Evolutionary conservation across 2,329 filamentous ascomycete species (phyloP), one percentile per base, ranked within the genome.

Genomic region (Penicillium sp.): DNA sequence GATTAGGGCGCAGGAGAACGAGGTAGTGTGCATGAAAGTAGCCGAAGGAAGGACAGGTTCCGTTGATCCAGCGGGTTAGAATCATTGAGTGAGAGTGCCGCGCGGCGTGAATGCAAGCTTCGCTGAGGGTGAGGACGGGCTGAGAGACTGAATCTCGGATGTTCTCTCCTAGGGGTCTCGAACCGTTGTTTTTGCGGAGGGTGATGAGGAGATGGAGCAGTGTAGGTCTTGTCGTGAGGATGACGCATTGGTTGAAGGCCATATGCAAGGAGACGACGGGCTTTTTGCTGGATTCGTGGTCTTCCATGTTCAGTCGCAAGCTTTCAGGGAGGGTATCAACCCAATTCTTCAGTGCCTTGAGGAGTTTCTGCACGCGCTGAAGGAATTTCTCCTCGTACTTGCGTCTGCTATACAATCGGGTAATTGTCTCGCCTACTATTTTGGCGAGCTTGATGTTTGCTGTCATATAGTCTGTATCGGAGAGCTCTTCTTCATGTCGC

Each of bases 21-120:
- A 78, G 73, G 43, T 77, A 77, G 61, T 77, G 75, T 0, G 75
- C 73, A 60, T 78, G 74, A 61, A 76, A 78, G 66, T 76, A 78
- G 30, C 75, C 76, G 60, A 76, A 78, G 8, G 74, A 71, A 0
- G 76, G 74, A 26, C 78, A 69, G 10, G 75, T 73, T 22, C 75
- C 75, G 60, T 76, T 75, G 51, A 77, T 75, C 74, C 74, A 78
- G 37, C 74, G 69, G 4, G 72, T 74, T 4, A 77, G 66, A 56
- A 78, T 73, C 55, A 78, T 71, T 13, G 70, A 68, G 58, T 77
- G 74, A 0, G 76, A 76, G 45, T 76, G 72, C 4, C 76, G 69
- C 2, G 76, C 76, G 3, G 75, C 73, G 35, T 76, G 74, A 43
- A 78, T 75, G 52, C 76, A 78, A 30, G 75, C 75, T 64, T 78